phyloP scores from a whole-genome alignment of 2,329 filamentous ascomycete genomes.

The Bipolaris victoriae region DNA sequence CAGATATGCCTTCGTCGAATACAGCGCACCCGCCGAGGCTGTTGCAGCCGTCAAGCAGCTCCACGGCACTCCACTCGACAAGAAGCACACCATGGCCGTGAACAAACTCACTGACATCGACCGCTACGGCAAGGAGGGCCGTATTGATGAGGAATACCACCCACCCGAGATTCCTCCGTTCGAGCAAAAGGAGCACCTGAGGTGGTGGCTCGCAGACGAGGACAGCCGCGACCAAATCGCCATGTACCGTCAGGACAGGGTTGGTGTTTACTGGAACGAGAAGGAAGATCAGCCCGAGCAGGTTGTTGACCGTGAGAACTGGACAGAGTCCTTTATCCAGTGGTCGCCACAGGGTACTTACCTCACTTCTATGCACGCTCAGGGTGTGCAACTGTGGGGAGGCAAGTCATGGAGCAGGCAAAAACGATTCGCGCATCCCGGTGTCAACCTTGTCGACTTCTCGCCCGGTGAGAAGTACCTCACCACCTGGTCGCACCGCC shows the following conservation, averaged over 20 bases:
- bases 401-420: conserved; percentile 87
- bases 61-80: conserved; percentile 86
- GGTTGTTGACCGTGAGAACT: conserved; percentile 90
- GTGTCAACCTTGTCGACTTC: conserved; percentile 94
- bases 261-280: conserved; percentile 98
- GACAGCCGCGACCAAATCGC: conserved; percentile 94
- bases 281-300: conserved; percentile 88
- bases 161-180: conserved; percentile 84
- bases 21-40: conserved; percentile 87
- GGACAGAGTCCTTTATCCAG: conserved; percentile 97
- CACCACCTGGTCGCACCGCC: conserved; percentile 94
- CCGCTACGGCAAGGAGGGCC: conserved; percentile 90
- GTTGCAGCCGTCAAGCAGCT: conserved; percentile 87
- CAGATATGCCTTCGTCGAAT: conserved; percentile 97
- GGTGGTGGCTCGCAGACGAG: conserved; percentile 89
- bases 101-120: conserved; percentile 99
- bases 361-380: conserved; percentile 90
- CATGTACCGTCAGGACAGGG: conserved; percentile 89
- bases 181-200: conserved; percentile 88
- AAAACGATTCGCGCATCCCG: conserved; percentile 92
- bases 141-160: conserved; percentile 88
- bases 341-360: conserved; percentile 97
- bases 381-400: conserved; percentile 97
- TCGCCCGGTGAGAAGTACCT: conserved; percentile 92
- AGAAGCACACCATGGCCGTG: conserved; percentile 91